These are phyloP conservation scores for Scutellospora calospora DNA, from an alignment of 371 early-diverging fungal genomes.

Conservation along the genomic window DNA sequence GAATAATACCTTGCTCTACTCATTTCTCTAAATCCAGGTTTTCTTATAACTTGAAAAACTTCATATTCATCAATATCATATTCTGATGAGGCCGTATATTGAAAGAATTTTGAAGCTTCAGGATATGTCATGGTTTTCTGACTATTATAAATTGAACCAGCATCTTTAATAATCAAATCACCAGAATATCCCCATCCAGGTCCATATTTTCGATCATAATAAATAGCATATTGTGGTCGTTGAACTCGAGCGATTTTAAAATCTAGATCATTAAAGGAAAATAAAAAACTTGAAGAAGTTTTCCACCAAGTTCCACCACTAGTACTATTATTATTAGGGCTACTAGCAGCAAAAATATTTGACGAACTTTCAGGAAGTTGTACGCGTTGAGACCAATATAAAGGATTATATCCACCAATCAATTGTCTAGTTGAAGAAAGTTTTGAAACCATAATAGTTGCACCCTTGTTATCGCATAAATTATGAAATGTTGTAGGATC, in stretches of 20 bases:
- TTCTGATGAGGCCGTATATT: not conserved
- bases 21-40: not conserved
- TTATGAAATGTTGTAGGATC: constrained; percentile 25
- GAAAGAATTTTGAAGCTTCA: not conserved
- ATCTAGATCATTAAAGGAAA: not conserved
- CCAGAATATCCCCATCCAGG: not conserved
- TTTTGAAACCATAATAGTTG: constrained; percentile 9
- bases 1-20: too few species aligned
- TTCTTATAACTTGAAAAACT: constrained; percentile 18
- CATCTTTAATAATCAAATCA: not conserved
- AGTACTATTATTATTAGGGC: not conserved
- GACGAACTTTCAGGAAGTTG: not conserved
- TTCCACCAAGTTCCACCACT: constrained; percentile 5
- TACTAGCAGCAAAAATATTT: not conserved
- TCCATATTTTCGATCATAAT: constrained; percentile 3
- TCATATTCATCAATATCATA: constrained; percentile 14
- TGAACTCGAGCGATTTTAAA: not conserved
- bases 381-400: constrained; percentile 13
- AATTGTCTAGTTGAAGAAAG: not conserved
- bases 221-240: not conserved
- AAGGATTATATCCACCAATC: constrained; percentile 40
- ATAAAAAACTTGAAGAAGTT: constrained; percentile 19
- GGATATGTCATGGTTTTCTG: constrained; percentile 1
- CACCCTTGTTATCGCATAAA: constrained; percentile 25
- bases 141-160: constrained; percentile 1